Evolutionary conservation across 805 yeast species (phyloP).

Genomic region (Ogataea salicorniae): DNA sequence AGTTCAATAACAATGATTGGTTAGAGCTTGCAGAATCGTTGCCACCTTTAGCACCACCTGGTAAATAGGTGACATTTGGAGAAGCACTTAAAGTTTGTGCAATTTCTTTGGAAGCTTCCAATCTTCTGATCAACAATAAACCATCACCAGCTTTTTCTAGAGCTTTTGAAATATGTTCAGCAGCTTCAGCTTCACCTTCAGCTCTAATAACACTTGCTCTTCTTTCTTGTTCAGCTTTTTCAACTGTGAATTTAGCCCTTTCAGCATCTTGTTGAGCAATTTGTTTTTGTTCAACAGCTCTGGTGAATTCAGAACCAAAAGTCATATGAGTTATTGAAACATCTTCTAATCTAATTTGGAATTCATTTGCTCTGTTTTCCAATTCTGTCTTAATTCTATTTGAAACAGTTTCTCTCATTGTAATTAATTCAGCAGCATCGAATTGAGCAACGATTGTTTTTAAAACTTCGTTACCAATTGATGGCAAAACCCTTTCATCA

Average conservation of each 20-base stretch:
- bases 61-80: slow-evolving; percentile 84
- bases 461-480: slow-evolving; percentile 94
- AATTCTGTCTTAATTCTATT: slow-evolving; percentile 85
- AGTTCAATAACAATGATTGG: slow-evolving; percentile 59
- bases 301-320: slow-evolving; percentile 93
- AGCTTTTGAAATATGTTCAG: slow-evolving; percentile 90
- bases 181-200: slow-evolving; percentile 99
- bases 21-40: slow-evolving; percentile 31
- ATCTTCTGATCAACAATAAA: slow-evolving; percentile 83
- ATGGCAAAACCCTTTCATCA: slow-evolving; percentile 94
- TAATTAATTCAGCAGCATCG: slow-evolving; percentile 96
- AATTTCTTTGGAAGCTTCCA: slow-evolving; percentile 95
- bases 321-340: slow-evolving; percentile 98
- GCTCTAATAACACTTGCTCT: slow-evolving; percentile 94
- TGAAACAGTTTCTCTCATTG: slow-evolving; percentile 93
- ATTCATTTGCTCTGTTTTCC: slow-evolving; percentile 76
- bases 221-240: slow-evolving; percentile 95
- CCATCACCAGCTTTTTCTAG: slow-evolving; percentile 95
- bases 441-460: slow-evolving; percentile 97
- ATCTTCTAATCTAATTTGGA: slow-evolving; percentile 88
- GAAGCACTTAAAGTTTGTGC: slow-evolving; percentile 82
- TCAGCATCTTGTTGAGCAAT: slow-evolving; percentile 99
- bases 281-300: slow-evolving; percentile 97
- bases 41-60: slow-evolving; percentile 42
- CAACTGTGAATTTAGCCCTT: slow-evolving; percentile 88